Evolutionary conservation across 1,139 yeast species (phyloP).

Genomic region (Lodderomyces margitis): DNA sequence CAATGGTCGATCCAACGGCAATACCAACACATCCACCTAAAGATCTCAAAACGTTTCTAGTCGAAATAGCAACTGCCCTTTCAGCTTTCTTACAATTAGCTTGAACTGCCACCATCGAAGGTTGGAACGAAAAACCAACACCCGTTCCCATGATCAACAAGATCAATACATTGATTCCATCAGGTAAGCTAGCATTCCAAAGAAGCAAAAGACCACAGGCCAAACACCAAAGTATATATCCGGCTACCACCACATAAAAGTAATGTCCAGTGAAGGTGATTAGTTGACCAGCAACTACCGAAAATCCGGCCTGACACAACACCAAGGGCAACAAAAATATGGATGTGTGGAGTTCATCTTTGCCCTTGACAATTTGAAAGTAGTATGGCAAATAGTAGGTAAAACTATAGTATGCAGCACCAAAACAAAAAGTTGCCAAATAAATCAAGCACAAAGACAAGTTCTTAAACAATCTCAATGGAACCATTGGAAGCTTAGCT

Average conservation of each 20-base stretch:
- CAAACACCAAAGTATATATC: conserved; percentile 44
- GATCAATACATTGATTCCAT: conserved; percentile 34
- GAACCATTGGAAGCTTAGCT: conserved; percentile 55
- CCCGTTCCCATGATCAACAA: conserved; percentile 48
- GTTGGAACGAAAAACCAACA: conserved; percentile 29
- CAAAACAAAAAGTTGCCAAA: conserved; percentile 46
- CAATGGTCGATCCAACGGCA: conserved; percentile 26
- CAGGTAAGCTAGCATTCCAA: conserved; percentile 29
- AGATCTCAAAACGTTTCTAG: conserved; percentile 51
- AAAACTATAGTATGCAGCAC: conserved; percentile 46
- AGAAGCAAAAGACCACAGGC: conserved; percentile 38
- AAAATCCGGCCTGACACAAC: conserved; percentile 36
- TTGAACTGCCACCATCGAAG: conserved; percentile 53
- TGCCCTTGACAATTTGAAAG: conserved; percentile 48
- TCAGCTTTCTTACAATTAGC: conserved; percentile 51
- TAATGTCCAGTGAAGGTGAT: conserved; percentile 45
- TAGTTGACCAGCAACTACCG: conserved; percentile 43
- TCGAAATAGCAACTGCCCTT: conserved; percentile 55
- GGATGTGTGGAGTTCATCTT: conserved; percentile 37
- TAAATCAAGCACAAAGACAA: conserved; percentile 41
- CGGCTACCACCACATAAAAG: conserved; percentile 38
- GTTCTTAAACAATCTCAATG: conserved; percentile 45
- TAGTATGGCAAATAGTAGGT: conserved; percentile 50
- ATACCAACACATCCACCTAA: conserved; percentile 52
- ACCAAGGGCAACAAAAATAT: conserved; percentile 44